These are phyloP conservation scores for Zygotorulaspora mrakii DNA, from an alignment of 1,139 yeast genomes.

Conservation along the genomic window DNA sequence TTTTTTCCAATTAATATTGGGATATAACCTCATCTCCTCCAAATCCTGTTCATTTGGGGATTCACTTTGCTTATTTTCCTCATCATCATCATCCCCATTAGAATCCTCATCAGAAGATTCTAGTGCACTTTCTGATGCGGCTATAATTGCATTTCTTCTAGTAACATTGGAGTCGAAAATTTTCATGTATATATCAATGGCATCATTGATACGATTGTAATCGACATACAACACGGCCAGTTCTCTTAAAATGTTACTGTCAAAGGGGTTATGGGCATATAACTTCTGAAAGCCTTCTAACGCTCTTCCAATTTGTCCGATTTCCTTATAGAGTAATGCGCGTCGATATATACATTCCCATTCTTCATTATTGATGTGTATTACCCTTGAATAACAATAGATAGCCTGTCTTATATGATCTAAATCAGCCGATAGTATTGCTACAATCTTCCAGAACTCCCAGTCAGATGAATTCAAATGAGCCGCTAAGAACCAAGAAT, in stretches of 20 bases:
- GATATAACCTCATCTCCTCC: conserved; percentile 29
- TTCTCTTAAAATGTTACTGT: conserved; percentile 60
- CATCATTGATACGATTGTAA: conserved; percentile 73
- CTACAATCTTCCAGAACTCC: conserved; percentile 82
- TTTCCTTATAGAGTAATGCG: conserved; percentile 62
- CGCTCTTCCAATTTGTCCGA: conserved; percentile 66
- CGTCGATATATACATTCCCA: conserved; percentile 55
- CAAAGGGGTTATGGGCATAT: conserved; percentile 56
- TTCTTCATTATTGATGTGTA: conserved; percentile 54
- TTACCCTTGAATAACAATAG: conserved; percentile 73
- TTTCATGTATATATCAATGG: conserved; percentile 69
- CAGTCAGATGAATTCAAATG: conserved; percentile 73
- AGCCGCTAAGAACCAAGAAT: conserved; percentile 81
- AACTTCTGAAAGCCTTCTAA: conserved; percentile 68
- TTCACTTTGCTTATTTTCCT: conserved; percentile 15
- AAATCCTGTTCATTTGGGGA: conserved; percentile 16
- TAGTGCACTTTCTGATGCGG: conserved; percentile 35
- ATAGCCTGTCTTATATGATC: conserved; percentile 80
- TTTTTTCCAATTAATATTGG: conserved; percentile 30
- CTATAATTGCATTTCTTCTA: conserved; percentile 32
- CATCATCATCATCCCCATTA: conserved; percentile 12
- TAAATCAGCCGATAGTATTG: conserved; percentile 65
- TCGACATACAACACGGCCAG: conserved; percentile 75
- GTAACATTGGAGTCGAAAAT: conserved; percentile 54
- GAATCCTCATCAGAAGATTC: conserved; percentile 32